These are phyloP conservation scores for Fusarium subglutinans DNA, from an alignment of 2,329 filamentous ascomycete species.

Conservation along the genomic window DNA sequence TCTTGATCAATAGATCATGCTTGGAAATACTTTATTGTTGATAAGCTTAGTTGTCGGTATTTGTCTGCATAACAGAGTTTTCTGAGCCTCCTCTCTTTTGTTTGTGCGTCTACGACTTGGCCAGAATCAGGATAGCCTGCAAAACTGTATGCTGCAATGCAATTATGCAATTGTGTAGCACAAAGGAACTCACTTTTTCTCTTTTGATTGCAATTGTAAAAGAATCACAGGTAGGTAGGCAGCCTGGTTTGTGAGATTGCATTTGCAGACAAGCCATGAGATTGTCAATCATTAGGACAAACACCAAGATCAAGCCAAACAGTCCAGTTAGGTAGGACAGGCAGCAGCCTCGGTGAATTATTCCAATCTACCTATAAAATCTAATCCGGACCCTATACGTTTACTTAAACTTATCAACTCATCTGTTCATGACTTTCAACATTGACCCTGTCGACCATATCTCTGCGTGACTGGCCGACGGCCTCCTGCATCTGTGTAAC, in stretches of 20 bases:
- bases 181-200: rapidly evolving
- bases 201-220: not conserved
- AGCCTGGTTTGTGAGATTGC: too few relatives aligned
- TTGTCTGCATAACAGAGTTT: not conserved
- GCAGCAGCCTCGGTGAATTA: not conserved
- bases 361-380: not conserved
- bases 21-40: not conserved
- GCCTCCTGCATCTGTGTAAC: too few relatives aligned
- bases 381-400: rapidly evolving
- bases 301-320: not conserved
- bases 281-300: not conserved
- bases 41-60: not conserved
- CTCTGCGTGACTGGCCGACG: too few relatives aligned
- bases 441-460: not conserved
- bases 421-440: not conserved
- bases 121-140: not conserved
- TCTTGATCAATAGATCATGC: not conserved
- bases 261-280: too few relatives aligned
- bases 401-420: not conserved
- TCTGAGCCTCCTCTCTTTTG: not conserved
- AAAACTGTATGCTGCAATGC: rapidly evolving
- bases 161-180: too few relatives aligned
- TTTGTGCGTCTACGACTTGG: not conserved
- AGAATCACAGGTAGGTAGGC: too few relatives aligned
- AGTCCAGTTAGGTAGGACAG: not conserved